These are phyloP conservation scores for Chenopodium formosanum DNA, from an alignment of 148 eudicot species.

Conservation along the genomic window DNA sequence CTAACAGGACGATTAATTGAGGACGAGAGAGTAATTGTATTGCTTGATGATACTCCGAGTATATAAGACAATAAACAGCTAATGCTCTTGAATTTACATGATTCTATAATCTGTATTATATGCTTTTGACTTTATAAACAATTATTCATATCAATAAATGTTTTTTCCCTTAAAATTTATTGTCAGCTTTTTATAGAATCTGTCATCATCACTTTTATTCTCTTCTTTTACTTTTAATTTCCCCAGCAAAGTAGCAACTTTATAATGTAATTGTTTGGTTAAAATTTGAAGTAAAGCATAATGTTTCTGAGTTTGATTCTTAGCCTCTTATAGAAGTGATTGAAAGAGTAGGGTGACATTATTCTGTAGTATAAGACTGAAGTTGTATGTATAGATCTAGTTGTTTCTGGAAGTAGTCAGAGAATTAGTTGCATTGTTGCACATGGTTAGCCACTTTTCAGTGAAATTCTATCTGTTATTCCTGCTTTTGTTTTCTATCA, in stretches of 20 bases:
- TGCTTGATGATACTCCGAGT: background rate
- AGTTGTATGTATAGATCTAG: slow-evolving; percentile 18
- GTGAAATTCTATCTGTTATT: slow-evolving; percentile 31
- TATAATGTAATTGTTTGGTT: background rate
- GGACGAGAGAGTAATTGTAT: background rate
- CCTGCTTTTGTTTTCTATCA: slow-evolving; percentile 24
- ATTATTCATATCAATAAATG: background rate
- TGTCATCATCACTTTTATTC: background rate
- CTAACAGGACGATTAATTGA: background rate
- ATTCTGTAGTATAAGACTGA: slow-evolving; percentile 5
- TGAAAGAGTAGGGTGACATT: background rate
- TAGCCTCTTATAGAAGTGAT: slow-evolving; percentile 21
- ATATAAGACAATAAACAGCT: background rate
- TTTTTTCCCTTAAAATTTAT: background rate
- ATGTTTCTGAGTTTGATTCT: slow-evolving; percentile 20
- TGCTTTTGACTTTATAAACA: slow-evolving; percentile 2
- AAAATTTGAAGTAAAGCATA: slow-evolving; percentile 19
- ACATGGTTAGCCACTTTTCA: slow-evolving; percentile 35
- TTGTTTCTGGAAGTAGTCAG: slow-evolving; percentile 28
- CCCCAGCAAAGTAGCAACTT: background rate
- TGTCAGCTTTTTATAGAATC: background rate
- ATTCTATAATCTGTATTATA: background rate
- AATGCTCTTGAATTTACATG: background rate
- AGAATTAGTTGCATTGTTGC: slow-evolving; percentile 37
- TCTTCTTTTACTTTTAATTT: background rate